These are phyloP conservation scores for Poronia punctata DNA, from an alignment of 495 filamentous ascomycete species.

Conservation along the genomic window DNA sequence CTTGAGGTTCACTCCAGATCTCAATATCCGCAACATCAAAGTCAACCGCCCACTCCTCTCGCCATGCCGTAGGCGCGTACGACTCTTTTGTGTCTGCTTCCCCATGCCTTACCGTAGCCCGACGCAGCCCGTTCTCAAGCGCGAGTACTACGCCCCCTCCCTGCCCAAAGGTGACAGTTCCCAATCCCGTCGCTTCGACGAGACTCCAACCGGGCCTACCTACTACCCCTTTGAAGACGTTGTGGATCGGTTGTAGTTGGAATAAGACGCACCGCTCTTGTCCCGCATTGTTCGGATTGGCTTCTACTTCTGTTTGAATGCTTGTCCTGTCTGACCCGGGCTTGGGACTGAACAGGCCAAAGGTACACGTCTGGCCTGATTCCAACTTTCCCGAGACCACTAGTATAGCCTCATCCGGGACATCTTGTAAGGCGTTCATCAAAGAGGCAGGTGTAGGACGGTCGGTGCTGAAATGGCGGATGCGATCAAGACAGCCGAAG, in stretches of 20 bases:
- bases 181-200: conserved; percentile 5
- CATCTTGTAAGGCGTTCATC: too few species aligned
- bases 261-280: conserved; percentile 15
- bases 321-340: conserved; percentile 7
- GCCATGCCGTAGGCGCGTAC: too few species aligned
- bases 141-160: too few species aligned
- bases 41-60: too few species aligned
- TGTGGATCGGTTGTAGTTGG: conserved; percentile 21
- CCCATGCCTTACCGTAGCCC: too few species aligned
- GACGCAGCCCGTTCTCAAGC: too few species aligned
- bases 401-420: conserved; percentile 11
- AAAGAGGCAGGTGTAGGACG: conserved; percentile 1
- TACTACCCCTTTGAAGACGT: conserved; percentile 17
- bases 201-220: conserved; percentile 17
- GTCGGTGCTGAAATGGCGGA: not conserved
- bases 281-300: conserved; percentile 1
- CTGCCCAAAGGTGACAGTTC: not conserved
- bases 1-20: too few species aligned
- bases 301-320: conserved; percentile 5
- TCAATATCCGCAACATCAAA: too few species aligned
- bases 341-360: conserved; percentile 18
- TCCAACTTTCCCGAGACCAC: conserved; percentile 2
- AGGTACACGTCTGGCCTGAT: conserved; percentile 6
- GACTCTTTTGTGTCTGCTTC: too few species aligned
- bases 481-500: not conserved